Evolutionary conservation across 148 eudicot species (phyloP), one percentile per base, ranked within the genome.

Genomic region (Cornus suecica): DNA sequence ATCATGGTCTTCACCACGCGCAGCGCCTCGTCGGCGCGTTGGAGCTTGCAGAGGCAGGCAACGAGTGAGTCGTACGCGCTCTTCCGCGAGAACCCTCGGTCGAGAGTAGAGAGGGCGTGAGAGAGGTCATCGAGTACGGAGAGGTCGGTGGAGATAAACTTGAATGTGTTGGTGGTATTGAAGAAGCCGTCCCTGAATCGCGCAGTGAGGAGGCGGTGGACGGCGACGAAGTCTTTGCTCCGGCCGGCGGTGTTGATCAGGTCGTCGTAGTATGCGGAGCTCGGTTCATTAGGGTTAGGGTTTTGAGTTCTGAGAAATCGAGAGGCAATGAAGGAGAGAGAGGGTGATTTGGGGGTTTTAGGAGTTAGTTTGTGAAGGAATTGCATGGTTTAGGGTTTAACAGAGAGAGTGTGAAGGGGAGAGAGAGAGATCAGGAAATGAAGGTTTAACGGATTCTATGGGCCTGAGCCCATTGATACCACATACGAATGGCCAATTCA

Each of bases 161-260:
- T 87, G 86, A 90, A 90, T 42, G 94, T 88, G 51, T 81, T 77
- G 42, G 63, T 70, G 31, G 87, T 90, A 82, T 82, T 87, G 80
- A 88, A 80, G 66, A 80, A 83, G 6, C 94, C 90, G 4, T 84
- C 81, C 2, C 64, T 70, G 58, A 68, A 30, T 31, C 94, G 90
- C 69, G 81, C 70, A 66, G 41, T 77, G 32, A 90, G 87, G 71
- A 87, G 88, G 72, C 65, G 60, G 65, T 71, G 81, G 71, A 90
- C 80, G 78, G 81, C 48, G 56, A 72, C 73, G 65, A 85, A 81
- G 73, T 87, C 82, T 10, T 74, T 70, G 6, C 78, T 10, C 3
- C 76, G 72, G 37, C 84, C 88, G 72, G 86, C 84, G 41, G 71
- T 80, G 66, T 74, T 52, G 70, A 89, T 81, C 32, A 84, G 80